phyloP scores from a whole-genome alignment of 768 basidiomycete genomes.

The Multifurca ochricompacta region DNA sequence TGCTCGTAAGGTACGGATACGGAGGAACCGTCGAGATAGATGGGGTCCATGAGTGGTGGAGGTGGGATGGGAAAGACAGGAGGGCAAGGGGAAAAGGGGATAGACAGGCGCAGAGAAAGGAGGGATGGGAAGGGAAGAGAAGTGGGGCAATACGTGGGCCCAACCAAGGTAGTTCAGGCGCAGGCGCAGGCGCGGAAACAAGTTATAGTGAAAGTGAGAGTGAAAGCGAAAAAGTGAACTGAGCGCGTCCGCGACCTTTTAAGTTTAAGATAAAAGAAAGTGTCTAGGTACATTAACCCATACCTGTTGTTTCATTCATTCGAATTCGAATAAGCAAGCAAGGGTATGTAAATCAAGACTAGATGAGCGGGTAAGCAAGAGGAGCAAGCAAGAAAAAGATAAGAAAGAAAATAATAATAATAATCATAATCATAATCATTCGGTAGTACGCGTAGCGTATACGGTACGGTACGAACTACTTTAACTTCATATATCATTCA shows the following conservation, averaged over 20 bases:
- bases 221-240: background rate
- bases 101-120: slow-evolving; percentile 1
- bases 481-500: slow-evolving; percentile 21
- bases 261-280: too few relatives aligned
- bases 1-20: slow-evolving; percentile 11
- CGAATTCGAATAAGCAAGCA: too few relatives aligned
- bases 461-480: background rate
- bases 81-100: slow-evolving; percentile 8
- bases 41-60: slow-evolving; percentile 19
- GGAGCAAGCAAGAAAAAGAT: too few relatives aligned
- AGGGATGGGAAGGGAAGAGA: background rate
- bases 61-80: slow-evolving; percentile 1
- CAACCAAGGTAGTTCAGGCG: background rate
- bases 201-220: too few relatives aligned
- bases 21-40: slow-evolving; percentile 18
- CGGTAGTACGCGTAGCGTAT: too few relatives aligned
- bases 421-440: too few relatives aligned
- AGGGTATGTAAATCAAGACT: too few relatives aligned
- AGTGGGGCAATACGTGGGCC: slow-evolving; percentile 1
- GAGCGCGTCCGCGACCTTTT: slow-evolving; percentile 8
- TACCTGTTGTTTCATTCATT: too few relatives aligned
- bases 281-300: too few relatives aligned
- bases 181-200: background rate
- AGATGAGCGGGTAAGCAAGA: too few relatives aligned
- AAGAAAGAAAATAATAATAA: too few relatives aligned